A percentile compares a stretch with the other conserved stretches of the same genome.
These are phyloP conservation scores for Lichtheimia hyalospora DNA, from an alignment of 371 early-diverging fungal genomes.

Conservation along the genomic window DNA sequence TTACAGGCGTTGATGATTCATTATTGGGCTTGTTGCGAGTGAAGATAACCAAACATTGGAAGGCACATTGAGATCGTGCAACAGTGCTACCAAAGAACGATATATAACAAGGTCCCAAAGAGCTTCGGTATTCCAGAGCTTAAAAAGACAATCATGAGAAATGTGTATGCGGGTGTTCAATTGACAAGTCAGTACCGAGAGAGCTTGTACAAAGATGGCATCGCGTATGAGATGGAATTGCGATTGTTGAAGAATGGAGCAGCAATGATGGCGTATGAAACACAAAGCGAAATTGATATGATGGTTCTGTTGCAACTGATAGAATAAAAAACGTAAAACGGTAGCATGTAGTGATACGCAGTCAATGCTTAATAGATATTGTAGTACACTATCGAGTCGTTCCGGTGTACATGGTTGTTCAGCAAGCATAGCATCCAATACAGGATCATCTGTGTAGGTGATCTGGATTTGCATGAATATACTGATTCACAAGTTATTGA, in stretches of 20 bases:
- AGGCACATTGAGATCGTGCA: conserved; percentile 18
- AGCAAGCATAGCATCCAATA: conserved; percentile 1
- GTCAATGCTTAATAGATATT: background rate
- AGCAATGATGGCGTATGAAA: conserved; percentile 9
- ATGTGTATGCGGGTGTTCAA: background rate
- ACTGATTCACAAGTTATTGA: no score
- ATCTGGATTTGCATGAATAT: no score
- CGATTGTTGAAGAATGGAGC: background rate
- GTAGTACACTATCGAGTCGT: background rate
- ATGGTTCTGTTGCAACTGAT: conserved; percentile 4
- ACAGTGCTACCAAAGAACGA: conserved; percentile 13
- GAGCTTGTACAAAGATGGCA: conserved; percentile 10
- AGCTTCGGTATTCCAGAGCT: conserved; percentile 18
- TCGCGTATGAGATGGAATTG: conserved; percentile 5
- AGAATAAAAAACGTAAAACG: background rate
- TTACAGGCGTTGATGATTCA: conserved; percentile 9
- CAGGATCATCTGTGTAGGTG: no score
- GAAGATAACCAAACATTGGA: conserved; percentile 9
- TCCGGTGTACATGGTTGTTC: background rate
- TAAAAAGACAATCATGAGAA: background rate
- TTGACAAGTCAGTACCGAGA: conserved; percentile 8
- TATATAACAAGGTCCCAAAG: conserved; percentile 16
- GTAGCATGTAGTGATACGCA: background rate
- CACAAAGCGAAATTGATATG: conserved; percentile 6
- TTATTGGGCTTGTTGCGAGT: conserved; percentile 6